Conservation (phyloP, 495 filamentous ascomycete genomes). For the Tuber magnatum region DNA sequence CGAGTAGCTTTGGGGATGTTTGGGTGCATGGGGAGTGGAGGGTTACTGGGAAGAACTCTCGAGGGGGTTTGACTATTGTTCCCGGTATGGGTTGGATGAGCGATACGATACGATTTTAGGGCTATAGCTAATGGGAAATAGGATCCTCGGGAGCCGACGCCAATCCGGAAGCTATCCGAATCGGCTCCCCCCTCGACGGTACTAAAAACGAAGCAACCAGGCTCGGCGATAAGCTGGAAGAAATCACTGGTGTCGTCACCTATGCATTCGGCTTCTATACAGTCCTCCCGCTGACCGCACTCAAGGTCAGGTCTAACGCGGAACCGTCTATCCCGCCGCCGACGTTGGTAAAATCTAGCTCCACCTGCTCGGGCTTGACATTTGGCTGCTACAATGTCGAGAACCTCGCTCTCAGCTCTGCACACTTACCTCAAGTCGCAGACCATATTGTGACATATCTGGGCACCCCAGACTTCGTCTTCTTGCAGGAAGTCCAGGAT, state of each 20-base stretch:
- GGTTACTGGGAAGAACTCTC: constrained; percentile 49
- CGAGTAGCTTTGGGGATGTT: constrained; percentile 55
- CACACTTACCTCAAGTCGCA: constrained; percentile 48
- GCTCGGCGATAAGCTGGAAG: constrained; percentile 51
- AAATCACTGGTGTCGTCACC: constrained; percentile 55
- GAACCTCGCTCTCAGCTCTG: constrained; percentile 49
- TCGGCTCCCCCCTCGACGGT: constrained; percentile 54
- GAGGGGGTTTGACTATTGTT: constrained; percentile 53
- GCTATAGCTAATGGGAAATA: constrained; percentile 6
- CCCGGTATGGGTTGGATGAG: constrained; percentile 13
- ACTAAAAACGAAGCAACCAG: constrained; percentile 51
- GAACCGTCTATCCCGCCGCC: constrained; percentile 42
- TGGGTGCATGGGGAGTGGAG: constrained; percentile 56
- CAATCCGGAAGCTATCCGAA: constrained; percentile 57
- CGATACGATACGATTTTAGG: background rate
- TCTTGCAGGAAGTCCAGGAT: constrained; percentile 59
- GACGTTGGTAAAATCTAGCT: constrained; percentile 45
- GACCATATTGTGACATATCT: constrained; percentile 52
- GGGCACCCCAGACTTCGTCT: constrained; percentile 50
- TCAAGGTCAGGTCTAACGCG: constrained; percentile 44
- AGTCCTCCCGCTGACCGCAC: constrained; percentile 51
- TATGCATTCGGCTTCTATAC: constrained; percentile 55
- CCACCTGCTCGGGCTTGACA: constrained; percentile 49
- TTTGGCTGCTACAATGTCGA: constrained; percentile 57
- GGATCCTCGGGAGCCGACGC: constrained; percentile 43